A percentile compares a stretch with the other conserved stretches of the same genome.
Evolutionary conservation across 805 yeast genomes (phyloP).

Genomic region (Starmerella etchellsii): DNA sequence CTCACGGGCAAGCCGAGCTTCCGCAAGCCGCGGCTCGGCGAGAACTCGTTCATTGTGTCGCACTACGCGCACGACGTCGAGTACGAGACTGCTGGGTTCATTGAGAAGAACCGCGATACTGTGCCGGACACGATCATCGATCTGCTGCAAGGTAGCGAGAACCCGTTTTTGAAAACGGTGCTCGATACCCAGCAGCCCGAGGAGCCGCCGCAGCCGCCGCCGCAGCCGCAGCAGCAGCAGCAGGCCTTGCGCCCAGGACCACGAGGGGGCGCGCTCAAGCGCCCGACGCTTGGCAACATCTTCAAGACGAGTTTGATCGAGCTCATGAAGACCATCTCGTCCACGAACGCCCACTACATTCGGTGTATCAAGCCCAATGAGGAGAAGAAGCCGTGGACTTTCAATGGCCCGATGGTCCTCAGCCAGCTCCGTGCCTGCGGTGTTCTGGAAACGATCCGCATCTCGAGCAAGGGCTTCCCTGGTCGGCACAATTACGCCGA

Average conservation of each 20-base stretch:
- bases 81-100: conserved; percentile 85
- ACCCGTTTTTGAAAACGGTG: conserved; percentile 51
- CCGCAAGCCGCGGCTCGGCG: conserved; percentile 90
- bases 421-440: conserved; percentile 97
- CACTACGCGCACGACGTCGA: conserved; percentile 93
- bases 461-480: conserved; percentile 97
- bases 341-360: conserved; percentile 92
- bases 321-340: conserved; percentile 80
- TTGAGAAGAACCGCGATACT: conserved; percentile 94
- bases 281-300: conserved; percentile 90
- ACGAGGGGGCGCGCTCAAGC: conserved; percentile 35
- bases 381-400: conserved; percentile 87
- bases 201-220: conserved; percentile 24
- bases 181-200: conserved; percentile 32
- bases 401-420: conserved; percentile 87
- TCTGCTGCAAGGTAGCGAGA: conserved; percentile 57
- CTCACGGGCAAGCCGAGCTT: conserved; percentile 72
- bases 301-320: conserved; percentile 87
- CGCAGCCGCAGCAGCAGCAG: conserved; percentile 20
- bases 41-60: conserved; percentile 73
- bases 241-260: conserved; percentile 9
- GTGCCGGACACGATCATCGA: conserved; percentile 93
- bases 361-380: conserved; percentile 97
- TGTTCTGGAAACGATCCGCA: conserved; percentile 90
- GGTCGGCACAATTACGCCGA: conserved; percentile 91